phyloP scores from a whole-genome alignment of 2,329 filamentous ascomycete species.

The Colletotrichum trifolii region DNA sequence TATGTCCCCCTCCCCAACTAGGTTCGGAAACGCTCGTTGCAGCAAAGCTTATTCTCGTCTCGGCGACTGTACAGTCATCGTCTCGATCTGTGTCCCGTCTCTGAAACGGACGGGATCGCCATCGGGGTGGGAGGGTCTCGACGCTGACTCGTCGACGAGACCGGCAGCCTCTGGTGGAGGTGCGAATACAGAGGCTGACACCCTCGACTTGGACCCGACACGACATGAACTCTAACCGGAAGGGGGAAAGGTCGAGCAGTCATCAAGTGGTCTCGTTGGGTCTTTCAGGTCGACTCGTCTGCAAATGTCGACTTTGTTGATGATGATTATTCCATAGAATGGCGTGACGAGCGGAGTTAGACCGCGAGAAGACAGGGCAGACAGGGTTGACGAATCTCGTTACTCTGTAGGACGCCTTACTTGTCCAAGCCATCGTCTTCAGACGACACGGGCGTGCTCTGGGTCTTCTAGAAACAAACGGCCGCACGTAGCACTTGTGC shows the following conservation, averaged over 20 bases:
- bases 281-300: too few relatives aligned
- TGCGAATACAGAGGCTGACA: not conserved
- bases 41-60: constrained; percentile 5
- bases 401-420: too few relatives aligned
- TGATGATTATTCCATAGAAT: too few relatives aligned
- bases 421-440: too few relatives aligned
- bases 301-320: too few relatives aligned
- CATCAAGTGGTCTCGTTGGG: too few relatives aligned
- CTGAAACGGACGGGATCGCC: constrained; percentile 16
- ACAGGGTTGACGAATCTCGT: too few relatives aligned
- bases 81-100: not conserved
- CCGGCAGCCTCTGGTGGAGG: not conserved
- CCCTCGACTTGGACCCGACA: not conserved
- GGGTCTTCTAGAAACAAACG: too few relatives aligned
- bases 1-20: not conserved
- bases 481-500: too few relatives aligned
- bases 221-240: not conserved
- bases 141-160: constrained; percentile 23
- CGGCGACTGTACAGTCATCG: not conserved
- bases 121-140: not conserved
- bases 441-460: too few relatives aligned
- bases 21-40: constrained; percentile 4
- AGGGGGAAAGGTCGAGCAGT: not conserved
- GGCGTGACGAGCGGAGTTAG: too few relatives aligned
- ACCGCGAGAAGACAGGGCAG: too few relatives aligned